A percentile compares a stretch with the other conserved stretches of the same genome.
phyloP scores from a whole-genome alignment of 306 rosid genomes.

The Dalbergia oliveri region DNA sequence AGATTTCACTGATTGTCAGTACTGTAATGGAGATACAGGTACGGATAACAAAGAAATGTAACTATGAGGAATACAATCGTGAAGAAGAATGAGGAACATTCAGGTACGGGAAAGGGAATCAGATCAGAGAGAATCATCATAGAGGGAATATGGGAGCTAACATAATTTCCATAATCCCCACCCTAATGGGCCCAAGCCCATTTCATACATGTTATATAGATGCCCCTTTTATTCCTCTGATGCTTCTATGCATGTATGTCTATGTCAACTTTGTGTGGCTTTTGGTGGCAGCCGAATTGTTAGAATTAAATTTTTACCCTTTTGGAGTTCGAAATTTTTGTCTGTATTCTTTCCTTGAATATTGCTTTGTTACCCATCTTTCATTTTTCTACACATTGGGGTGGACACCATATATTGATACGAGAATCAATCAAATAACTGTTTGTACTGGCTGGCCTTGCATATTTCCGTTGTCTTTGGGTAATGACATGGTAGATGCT shows the following conservation, averaged over 20 bases:
- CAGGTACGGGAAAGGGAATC: too few species aligned
- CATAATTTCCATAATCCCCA: too few species aligned
- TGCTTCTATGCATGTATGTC: constrained; percentile 45
- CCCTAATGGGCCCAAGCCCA: too few species aligned
- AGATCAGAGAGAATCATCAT: too few species aligned
- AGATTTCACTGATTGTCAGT: too few species aligned
- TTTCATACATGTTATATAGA: background rate
- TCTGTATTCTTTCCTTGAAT: constrained; percentile 53
- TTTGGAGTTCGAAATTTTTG: constrained; percentile 53
- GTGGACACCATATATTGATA: constrained; percentile 42
- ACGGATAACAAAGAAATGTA: too few species aligned
- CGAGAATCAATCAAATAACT: constrained; percentile 51
- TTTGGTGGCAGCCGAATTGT: constrained; percentile 45
- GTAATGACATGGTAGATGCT: constrained; percentile 11
- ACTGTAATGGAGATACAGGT: too few species aligned
- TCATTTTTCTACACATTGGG: constrained; percentile 42
- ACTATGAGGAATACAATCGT: too few species aligned
- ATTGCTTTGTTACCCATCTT: constrained; percentile 41
- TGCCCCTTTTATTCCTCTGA: constrained; percentile 26
- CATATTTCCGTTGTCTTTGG: constrained; percentile 22
- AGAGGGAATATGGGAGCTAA: constrained; percentile 52
- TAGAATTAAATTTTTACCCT: constrained; percentile 39
- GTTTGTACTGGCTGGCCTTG: constrained; percentile 37
- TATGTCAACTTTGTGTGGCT: constrained; percentile 56
- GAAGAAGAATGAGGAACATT: too few species aligned